Base-by-base conservation (phyloP, 352 stramenopile species). In the Globisporangium cylindrosporum region DNA sequence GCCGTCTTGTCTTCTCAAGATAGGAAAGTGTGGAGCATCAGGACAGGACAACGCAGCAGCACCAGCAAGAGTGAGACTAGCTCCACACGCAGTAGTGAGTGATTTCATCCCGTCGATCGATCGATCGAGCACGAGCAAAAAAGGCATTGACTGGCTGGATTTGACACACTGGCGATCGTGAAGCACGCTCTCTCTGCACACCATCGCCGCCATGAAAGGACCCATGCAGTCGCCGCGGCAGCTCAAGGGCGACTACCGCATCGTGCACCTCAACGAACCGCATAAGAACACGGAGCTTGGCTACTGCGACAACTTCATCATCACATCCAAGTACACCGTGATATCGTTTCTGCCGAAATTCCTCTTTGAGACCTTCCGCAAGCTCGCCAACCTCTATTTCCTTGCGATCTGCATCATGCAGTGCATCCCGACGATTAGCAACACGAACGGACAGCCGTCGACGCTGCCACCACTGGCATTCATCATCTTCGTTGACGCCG, bases 361-460 rank as follows among this genome's bases (percentile, higher is more conserved):
- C 49, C 80, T 98, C 38, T 94, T 95, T 55, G 92, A 98, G 74
- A 91, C 81, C 38, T 95, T 95, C 69, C 86, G 86, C 27, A 97
- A 97, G 72, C 80, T 97, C 46, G 93, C 93, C 34, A 98, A 98
- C 48, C 72, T 97, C 53, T 98, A 98, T 77, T 98, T 98, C 71
- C 78, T 98, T 22, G 49, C 95, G 59, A 92, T 98, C 67, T 95
- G 88, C 32, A 91, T 90, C 32, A 73, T 95, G 59, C 89, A 97
- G 58, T 91, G 81, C 48, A 93, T 98, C 68, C 88, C 88, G 25
- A 64, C 82, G 36, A 97, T 98, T 77, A 97, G 87, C 64, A 98
- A 98, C 76, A 98, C 93, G 9, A 81, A 81, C 41, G 86, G 88
- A 12, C 81, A 93, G 38, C 91, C 93, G 8, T 93, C 92, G 2